phyloP scores from a whole-genome alignment of 768 basidiomycete genomes.

The Ramaria sp. region DNA sequence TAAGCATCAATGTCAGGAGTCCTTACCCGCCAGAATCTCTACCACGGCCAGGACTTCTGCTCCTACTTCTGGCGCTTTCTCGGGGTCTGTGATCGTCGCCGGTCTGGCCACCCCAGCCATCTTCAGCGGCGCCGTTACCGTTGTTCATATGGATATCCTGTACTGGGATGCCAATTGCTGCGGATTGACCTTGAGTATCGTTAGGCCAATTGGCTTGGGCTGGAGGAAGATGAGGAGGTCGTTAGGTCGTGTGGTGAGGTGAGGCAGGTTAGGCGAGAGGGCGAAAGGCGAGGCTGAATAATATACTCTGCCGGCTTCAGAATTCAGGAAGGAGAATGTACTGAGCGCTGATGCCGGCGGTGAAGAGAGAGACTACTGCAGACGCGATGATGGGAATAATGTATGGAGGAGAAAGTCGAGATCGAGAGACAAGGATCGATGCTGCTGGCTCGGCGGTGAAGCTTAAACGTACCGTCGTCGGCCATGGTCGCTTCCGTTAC shows the following conservation, averaged over 20 bases:
- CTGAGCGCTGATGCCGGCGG: slow-evolving; percentile 9
- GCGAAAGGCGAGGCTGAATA: slow-evolving; percentile 1
- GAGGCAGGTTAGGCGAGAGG: slow-evolving; percentile 4
- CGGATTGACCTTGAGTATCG: slow-evolving; percentile 9
- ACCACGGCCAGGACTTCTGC: slow-evolving; percentile 60
- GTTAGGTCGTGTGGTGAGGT: slow-evolving; percentile 8
- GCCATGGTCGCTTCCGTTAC: slow-evolving; percentile 4
- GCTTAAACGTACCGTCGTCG: slow-evolving; percentile 12
- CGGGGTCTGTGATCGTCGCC: slow-evolving; percentile 38
- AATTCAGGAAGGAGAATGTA: slow-evolving; percentile 2
- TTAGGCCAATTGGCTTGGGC: slow-evolving; percentile 8
- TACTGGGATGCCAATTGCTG: slow-evolving; percentile 63
- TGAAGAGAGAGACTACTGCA: slow-evolving; percentile 4
- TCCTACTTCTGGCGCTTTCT: slow-evolving; percentile 51
- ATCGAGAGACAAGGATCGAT: neutral
- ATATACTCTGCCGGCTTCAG: slow-evolving; percentile 7
- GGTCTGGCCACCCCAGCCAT: slow-evolving; percentile 31
- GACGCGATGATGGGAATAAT: neutral
- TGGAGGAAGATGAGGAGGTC: slow-evolving; percentile 7
- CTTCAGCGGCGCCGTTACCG: slow-evolving; percentile 31
- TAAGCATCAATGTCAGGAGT: slow-evolving; percentile 12
- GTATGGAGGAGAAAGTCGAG: slow-evolving; percentile 1
- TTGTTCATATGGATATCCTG: slow-evolving; percentile 36
- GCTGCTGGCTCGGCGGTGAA: slow-evolving; percentile 6
- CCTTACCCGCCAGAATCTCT: slow-evolving; percentile 43